phyloP scores from a whole-genome alignment of 2,329 filamentous ascomycete species.

The Gaeumannomyces tritici region DNA sequence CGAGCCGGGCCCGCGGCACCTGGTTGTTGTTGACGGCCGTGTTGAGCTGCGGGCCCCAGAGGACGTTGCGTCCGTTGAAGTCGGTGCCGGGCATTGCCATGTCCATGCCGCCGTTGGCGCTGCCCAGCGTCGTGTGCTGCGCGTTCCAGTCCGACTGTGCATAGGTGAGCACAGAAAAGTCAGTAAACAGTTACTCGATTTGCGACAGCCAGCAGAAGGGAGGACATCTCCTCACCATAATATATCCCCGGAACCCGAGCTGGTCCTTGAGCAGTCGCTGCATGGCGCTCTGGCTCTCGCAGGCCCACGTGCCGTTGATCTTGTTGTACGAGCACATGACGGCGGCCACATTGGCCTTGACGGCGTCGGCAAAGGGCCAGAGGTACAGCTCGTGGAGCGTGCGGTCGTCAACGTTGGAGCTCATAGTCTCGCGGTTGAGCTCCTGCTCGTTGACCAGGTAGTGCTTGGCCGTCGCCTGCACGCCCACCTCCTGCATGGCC shows the following conservation, averaged over 20 bases:
- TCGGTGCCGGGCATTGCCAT: slow-evolving; percentile 73
- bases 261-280: slow-evolving; percentile 59
- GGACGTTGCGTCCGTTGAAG: slow-evolving; percentile 39
- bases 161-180: no score
- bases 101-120: slow-evolving; percentile 61
- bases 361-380: slow-evolving; percentile 61
- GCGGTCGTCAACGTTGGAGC: slow-evolving; percentile 52
- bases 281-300: slow-evolving; percentile 51
- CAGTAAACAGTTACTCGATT: no score
- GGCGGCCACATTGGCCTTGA: slow-evolving; percentile 53
- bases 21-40: slow-evolving; percentile 46
- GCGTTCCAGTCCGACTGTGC: slow-evolving; percentile 58
- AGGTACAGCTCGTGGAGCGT: slow-evolving; percentile 59
- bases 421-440: slow-evolving; percentile 41
- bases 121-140: slow-evolving; percentile 60
- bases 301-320: slow-evolving; percentile 59
- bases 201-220: no score
- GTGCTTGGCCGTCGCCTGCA: slow-evolving; percentile 47
- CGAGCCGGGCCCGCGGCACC: slow-evolving; percentile 48
- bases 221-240: slow-evolving; percentile 22
- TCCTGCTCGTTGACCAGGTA: slow-evolving; percentile 65
- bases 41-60: slow-evolving; percentile 46
- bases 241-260: slow-evolving; percentile 61
- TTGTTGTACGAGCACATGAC: slow-evolving; percentile 70
- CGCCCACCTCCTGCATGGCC: slow-evolving; percentile 41